These are phyloP conservation scores for Zymoseptoria crescenta DNA, from an alignment of 2,329 filamentous ascomycete genomes.

Conservation along the genomic window DNA sequence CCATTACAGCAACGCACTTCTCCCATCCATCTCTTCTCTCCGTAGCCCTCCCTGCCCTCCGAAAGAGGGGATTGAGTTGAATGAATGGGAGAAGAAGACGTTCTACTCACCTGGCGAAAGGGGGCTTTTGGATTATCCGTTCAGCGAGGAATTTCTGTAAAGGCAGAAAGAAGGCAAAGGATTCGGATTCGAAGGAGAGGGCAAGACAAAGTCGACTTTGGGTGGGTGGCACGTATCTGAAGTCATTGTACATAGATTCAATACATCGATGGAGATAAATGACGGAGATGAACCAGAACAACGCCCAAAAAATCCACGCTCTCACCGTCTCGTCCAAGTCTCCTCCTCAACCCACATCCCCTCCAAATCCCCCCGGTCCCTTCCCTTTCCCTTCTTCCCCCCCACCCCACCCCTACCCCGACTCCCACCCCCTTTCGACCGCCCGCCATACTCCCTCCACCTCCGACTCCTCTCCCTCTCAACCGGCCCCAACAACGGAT, in stretches of 20 bases:
- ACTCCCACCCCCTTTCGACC: not conserved
- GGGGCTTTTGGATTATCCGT: constrained; percentile 39
- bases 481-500: no score
- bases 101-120: constrained; percentile 38
- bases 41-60: no score
- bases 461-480: not conserved
- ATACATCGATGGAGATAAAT: no score
- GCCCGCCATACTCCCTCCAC: no score
- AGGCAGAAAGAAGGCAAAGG: not conserved
- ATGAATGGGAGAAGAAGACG: constrained; percentile 38
- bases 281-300: no score
- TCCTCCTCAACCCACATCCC: not conserved
- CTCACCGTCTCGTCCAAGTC: no score
- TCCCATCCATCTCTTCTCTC: not conserved
- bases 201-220: not conserved
- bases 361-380: not conserved
- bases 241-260: no score
- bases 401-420: not conserved
- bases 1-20: not conserved
- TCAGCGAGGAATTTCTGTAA: constrained; percentile 28
- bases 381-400: not conserved
- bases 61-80: constrained; percentile 37
- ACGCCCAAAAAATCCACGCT: no score
- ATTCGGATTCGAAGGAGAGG: not conserved
- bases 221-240: no score